These are phyloP conservation scores for Fusarium redolens DNA, from an alignment of 2,329 filamentous ascomycete species.

Conservation along the genomic window DNA sequence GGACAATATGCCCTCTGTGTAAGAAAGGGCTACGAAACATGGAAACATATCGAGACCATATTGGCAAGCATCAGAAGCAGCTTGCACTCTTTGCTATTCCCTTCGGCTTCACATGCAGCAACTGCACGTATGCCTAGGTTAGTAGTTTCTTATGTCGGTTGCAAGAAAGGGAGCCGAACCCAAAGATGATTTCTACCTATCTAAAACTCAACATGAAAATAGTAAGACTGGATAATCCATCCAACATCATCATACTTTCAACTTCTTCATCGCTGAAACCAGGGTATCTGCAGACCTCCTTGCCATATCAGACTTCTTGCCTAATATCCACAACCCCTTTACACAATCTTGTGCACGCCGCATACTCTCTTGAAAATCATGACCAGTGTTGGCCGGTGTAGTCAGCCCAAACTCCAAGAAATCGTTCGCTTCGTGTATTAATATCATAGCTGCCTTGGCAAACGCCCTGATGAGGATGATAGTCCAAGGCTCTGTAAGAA, in stretches of 20 bases:
- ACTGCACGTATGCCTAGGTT: not conserved
- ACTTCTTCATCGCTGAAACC: slow-evolving; percentile 16
- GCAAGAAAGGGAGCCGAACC: not conserved
- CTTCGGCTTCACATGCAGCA: not conserved
- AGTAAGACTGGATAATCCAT: not conserved
- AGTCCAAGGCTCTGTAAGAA: slow-evolving; percentile 70
- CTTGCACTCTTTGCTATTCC: not conserved
- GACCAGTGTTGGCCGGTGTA: slow-evolving; percentile 33
- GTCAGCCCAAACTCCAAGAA: slow-evolving; percentile 34
- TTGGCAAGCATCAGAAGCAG: not conserved
- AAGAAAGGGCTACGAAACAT: not conserved
- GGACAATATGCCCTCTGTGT: not conserved
- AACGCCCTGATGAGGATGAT: slow-evolving; percentile 65
- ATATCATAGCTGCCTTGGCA: slow-evolving; percentile 56
- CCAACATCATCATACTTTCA: not conserved
- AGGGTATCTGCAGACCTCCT: slow-evolving; percentile 41
- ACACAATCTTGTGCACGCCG: slow-evolving; percentile 60
- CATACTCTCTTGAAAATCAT: slow-evolving; percentile 46
- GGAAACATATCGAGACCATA: not conserved
- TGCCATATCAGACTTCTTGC: slow-evolving; percentile 64
- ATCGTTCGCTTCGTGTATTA: slow-evolving; percentile 50
- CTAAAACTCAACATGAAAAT: not conserved
- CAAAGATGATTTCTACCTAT: not conserved
- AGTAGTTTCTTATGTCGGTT: not conserved
- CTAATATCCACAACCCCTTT: slow-evolving; percentile 63